Evolutionary conservation across 202 grass and related monocot genomes (phyloP).

Genomic region (Eragrostis tef): DNA sequence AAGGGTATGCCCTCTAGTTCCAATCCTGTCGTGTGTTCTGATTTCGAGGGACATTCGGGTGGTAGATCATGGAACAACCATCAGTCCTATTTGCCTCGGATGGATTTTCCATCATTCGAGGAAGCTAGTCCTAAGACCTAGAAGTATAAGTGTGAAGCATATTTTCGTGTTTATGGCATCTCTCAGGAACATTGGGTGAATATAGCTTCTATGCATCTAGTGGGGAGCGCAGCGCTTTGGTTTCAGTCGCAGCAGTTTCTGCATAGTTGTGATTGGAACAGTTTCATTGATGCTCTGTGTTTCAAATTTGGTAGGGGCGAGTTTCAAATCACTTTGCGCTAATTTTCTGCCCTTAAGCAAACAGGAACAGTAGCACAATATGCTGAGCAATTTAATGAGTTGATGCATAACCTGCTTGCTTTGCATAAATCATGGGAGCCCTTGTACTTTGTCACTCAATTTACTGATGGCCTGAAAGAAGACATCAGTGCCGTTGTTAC

Average conservation of each 20-base stretch:
- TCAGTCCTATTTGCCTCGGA: no score
- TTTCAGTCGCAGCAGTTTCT: not conserved
- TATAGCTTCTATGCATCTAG: no score
- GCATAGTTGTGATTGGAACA: not conserved
- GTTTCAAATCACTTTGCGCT: not conserved
- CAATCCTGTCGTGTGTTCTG: no score
- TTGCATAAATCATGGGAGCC: not conserved
- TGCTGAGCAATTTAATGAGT: not conserved
- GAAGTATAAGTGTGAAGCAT: no score
- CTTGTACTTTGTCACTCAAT: not conserved
- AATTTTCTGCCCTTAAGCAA: not conserved
- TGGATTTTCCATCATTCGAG: no score
- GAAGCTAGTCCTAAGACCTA: no score
- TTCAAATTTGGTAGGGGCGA: not conserved
- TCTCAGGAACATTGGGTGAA: no score
- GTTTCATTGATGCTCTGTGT: not conserved
- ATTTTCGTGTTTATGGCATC: no score
- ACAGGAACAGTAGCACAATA: not conserved
- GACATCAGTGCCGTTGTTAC: not conserved
- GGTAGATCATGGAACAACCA: no score
- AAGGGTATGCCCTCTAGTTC: no score
- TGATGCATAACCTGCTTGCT: not conserved
- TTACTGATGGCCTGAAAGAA: not conserved
- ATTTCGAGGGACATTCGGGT: no score
- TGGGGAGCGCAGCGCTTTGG: not conserved